Conservation (phyloP, 2,329 filamentous ascomycete species). For the Epichloe sibirici region DNA sequence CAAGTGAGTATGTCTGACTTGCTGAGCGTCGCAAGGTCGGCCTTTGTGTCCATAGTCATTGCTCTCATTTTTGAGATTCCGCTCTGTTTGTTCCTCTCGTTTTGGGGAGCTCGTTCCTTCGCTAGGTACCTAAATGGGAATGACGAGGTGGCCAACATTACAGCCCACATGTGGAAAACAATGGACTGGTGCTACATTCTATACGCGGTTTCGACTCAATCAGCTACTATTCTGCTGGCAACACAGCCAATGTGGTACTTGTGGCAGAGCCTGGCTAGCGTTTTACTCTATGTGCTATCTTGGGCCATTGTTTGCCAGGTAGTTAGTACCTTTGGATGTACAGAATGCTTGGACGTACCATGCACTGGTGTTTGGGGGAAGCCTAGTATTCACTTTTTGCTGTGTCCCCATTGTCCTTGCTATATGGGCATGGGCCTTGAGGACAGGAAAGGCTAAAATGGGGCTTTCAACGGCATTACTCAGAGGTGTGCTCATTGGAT, state of each 20-base stretch:
- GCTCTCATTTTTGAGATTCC: conserved; percentile 49
- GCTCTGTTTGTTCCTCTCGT: conserved; percentile 48
- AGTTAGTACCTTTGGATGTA: conserved; percentile 29
- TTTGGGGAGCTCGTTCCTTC: conserved; percentile 46
- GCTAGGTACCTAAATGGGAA: conserved; percentile 49
- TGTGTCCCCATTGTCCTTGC: conserved; percentile 37
- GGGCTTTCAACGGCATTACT: no score
- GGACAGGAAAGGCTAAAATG: conserved; percentile 25
- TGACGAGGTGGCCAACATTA: conserved; percentile 44
- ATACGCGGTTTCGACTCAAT: conserved; percentile 52
- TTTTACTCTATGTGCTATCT: conserved; percentile 55
- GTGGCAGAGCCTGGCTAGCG: conserved; percentile 53
- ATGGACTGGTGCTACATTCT: conserved; percentile 59
- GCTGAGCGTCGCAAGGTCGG: conserved; percentile 35
- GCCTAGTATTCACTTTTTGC: conserved; percentile 54
- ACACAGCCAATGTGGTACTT: conserved; percentile 56
- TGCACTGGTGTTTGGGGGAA: conserved; percentile 53
- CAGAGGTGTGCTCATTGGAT: no score
- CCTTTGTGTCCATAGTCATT: conserved; percentile 37
- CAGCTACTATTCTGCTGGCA: conserved; percentile 52
- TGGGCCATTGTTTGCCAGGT: conserved; percentile 54
- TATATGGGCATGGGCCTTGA: conserved; percentile 39
- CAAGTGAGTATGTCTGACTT: conserved; percentile 9
- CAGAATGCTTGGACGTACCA: conserved; percentile 56
- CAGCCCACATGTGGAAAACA: conserved; percentile 51